phyloP scores from a whole-genome alignment of 192 early-diverging fungal genomes.

The Diversispora epigaea region DNA sequence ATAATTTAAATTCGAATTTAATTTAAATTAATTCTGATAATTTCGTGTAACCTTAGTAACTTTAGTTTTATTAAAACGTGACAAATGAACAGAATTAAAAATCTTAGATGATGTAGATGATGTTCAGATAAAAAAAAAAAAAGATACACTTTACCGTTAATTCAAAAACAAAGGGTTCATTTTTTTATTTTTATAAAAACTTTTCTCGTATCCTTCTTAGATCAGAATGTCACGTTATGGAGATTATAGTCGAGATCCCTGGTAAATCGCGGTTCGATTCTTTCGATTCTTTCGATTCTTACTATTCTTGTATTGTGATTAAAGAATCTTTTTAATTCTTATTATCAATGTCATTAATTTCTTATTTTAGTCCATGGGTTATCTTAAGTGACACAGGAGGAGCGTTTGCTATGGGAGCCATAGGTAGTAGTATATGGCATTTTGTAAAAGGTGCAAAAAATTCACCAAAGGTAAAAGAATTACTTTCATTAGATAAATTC shows the following conservation, averaged over 20 bases:
- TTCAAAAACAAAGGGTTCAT: too few relatives aligned
- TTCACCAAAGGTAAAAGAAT: slow-evolving; percentile 77
- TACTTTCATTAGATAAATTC: too few relatives aligned
- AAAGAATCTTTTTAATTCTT: neutral
- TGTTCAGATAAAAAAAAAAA: too few relatives aligned
- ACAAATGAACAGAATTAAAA: too few relatives aligned
- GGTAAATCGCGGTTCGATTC: neutral
- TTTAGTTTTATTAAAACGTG: too few relatives aligned
- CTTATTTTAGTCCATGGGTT: slow-evolving; percentile 67
- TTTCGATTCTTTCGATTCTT: neutral
- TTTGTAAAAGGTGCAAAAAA: slow-evolving; percentile 98
- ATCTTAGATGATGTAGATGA: too few relatives aligned
- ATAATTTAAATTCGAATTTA: too few relatives aligned
- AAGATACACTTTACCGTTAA: too few relatives aligned
- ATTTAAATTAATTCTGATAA: too few relatives aligned
- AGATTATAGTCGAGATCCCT: slow-evolving; percentile 27
- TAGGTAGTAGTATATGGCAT: slow-evolving; percentile 96
- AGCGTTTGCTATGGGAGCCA: slow-evolving; percentile 94
- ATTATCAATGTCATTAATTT: neutral
- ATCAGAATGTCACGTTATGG: slow-evolving; percentile 23
- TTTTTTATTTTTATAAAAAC: too few relatives aligned
- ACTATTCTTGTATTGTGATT: neutral
- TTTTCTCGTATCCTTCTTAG: too few relatives aligned
- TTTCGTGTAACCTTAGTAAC: too few relatives aligned
- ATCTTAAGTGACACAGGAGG: slow-evolving; percentile 83